Percentiles rank a stretch among this genome's conserved stretches.
phyloP scores from a whole-genome alignment of 495 filamentous ascomycete genomes.

The Chaetomidium leptoderma region DNA sequence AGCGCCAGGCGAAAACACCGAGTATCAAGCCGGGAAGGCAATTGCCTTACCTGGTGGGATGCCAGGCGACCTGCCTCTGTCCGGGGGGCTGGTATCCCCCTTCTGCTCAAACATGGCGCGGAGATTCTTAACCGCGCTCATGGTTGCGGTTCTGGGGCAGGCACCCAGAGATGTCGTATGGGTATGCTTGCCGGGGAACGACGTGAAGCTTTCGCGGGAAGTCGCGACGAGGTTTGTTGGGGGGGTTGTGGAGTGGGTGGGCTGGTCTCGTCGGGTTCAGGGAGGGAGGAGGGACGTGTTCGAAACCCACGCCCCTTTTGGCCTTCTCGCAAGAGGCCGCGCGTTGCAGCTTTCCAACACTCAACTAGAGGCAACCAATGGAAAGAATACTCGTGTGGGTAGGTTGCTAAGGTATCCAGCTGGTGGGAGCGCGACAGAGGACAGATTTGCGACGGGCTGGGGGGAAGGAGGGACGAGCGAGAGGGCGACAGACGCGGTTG shows the following conservation, averaged over 20 bases:
- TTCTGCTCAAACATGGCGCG: conserved; percentile 85
- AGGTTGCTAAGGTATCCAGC: background rate
- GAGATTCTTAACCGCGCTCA: conserved; percentile 59
- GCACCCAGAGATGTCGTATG: background rate
- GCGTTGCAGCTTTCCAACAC: background rate
- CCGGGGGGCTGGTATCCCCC: conserved; percentile 58
- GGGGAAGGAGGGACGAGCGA: background rate
- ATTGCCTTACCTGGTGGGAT: conserved; percentile 30
- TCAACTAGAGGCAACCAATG: conserved; percentile 11
- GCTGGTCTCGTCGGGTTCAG: conserved; percentile 3
- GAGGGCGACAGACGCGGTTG: conserved; percentile 10
- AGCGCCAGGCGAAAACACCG: background rate
- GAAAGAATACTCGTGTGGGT: background rate
- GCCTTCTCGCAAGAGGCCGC: conserved; percentile 1
- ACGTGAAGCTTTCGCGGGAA: background rate
- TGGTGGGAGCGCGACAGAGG: background rate
- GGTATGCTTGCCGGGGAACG: background rate
- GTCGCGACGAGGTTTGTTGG: conserved; percentile 4
- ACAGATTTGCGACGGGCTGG: conserved; percentile 9
- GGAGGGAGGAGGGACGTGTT: background rate
- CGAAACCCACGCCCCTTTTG: conserved; percentile 7
- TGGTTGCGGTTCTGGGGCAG: conserved; percentile 28
- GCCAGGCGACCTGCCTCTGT: conserved; percentile 69
- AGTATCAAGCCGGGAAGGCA: conserved; percentile 8
- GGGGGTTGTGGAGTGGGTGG: background rate